A percentile compares a stretch with the other conserved stretches of the same genome.
Conservation (phyloP, 352 stramenopile genomes). For the Salisapilia sapeloensis region DNA sequence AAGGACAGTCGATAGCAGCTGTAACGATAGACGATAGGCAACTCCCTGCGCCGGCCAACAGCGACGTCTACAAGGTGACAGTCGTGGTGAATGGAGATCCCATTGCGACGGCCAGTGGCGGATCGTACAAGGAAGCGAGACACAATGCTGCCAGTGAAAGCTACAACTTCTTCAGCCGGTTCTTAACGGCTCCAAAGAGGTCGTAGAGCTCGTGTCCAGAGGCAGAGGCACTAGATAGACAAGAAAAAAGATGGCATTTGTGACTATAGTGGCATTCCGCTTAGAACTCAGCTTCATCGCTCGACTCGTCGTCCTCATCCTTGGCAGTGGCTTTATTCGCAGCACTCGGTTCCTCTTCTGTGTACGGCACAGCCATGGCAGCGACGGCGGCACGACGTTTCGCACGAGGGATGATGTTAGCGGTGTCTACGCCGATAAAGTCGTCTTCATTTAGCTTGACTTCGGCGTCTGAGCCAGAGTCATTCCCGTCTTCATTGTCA, state of each 20-base stretch:
- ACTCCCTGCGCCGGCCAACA: constrained; percentile 23
- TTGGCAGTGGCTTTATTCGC: constrained; percentile 6
- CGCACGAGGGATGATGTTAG: constrained; percentile 73
- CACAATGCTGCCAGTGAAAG: constrained; percentile 27
- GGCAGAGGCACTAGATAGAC: neutral
- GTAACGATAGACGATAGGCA: constrained; percentile 13
- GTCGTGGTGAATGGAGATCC: constrained; percentile 42
- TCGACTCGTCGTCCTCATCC: constrained; percentile 61
- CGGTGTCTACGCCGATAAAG: constrained; percentile 65
- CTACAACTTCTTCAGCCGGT: constrained; percentile 24
- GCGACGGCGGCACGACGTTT: constrained; percentile 51
- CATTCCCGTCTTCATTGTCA: constrained; percentile 41
- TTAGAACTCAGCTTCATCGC: constrained; percentile 78
- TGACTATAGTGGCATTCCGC: constrained; percentile 1
- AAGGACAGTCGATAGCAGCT: constrained; percentile 1
- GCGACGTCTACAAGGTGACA: constrained; percentile 22
- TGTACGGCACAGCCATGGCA: constrained; percentile 28
- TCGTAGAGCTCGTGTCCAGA: neutral
- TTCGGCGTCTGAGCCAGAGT: constrained; percentile 45
- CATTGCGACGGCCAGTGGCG: constrained; percentile 20
- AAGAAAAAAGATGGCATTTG: neutral
- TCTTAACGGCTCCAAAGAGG: constrained; percentile 3
- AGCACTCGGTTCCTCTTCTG: constrained; percentile 7
- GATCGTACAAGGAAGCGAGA: constrained; percentile 47
- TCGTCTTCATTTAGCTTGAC: constrained; percentile 80